Evolutionary conservation across 331 rosid species (phyloP).

Genomic region (Acacia pycnantha): DNA sequence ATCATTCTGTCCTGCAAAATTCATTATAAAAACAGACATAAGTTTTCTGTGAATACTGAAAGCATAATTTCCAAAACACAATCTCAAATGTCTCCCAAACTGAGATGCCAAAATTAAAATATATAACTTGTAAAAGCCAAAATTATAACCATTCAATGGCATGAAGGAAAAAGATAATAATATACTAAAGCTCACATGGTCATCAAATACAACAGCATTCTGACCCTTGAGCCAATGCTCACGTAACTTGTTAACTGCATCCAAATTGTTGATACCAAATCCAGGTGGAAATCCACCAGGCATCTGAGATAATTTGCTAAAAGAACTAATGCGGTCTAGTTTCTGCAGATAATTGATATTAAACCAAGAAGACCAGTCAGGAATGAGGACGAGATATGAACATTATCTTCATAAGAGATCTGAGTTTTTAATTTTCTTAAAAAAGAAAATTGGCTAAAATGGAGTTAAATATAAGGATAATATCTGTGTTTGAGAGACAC

Average conservation of each 20-base stretch:
- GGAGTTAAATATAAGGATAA: slow-evolving; percentile 3
- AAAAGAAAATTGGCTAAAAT: not conserved
- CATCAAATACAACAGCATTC: slow-evolving; percentile 63
- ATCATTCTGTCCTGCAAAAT: slow-evolving; percentile 55
- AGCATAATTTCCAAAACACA: slow-evolving; percentile 2
- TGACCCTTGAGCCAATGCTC: slow-evolving; percentile 47
- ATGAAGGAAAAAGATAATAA: not conserved
- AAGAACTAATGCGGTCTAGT: slow-evolving; percentile 26
- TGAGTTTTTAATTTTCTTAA: not conserved
- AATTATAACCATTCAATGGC: slow-evolving; percentile 4
- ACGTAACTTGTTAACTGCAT: slow-evolving; percentile 49
- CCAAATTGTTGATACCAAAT: slow-evolving; percentile 33
- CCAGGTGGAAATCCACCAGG: slow-evolving; percentile 34
- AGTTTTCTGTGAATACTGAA: not conserved
- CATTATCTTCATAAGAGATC: not conserved
- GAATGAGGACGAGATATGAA: slow-evolving; percentile 6
- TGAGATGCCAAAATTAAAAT: not conserved
- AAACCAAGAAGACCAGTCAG: slow-evolving; percentile 22
- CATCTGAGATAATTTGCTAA: slow-evolving; percentile 37
- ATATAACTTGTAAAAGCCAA: slow-evolving; percentile 15
- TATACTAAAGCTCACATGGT: slow-evolving; percentile 44
- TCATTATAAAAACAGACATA: not conserved
- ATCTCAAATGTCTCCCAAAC: slow-evolving; percentile 1
- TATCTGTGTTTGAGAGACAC: not conserved
- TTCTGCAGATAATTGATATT: slow-evolving; percentile 39